These are phyloP conservation scores for Pythium oligandrum DNA, from an alignment of 352 stramenopile genomes.

Conservation along the genomic window DNA sequence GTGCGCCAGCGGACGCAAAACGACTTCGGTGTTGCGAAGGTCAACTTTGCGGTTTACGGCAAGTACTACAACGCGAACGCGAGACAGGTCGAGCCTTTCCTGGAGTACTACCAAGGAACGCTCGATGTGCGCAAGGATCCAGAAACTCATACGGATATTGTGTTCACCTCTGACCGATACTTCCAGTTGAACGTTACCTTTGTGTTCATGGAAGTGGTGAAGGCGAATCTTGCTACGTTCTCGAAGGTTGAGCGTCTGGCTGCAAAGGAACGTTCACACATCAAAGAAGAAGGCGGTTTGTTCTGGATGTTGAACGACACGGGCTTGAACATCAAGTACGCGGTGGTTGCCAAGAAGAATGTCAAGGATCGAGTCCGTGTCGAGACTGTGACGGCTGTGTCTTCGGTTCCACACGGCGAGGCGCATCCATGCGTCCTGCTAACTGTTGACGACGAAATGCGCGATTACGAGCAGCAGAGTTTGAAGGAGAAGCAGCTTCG, in stretches of 20 bases:
- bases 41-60: slow-evolving; percentile 80
- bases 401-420: slow-evolving; percentile 39
- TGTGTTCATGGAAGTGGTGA: slow-evolving; percentile 79
- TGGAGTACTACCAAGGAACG: slow-evolving; percentile 81
- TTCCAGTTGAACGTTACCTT: slow-evolving; percentile 84
- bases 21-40: slow-evolving; percentile 65
- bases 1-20: slow-evolving; percentile 36
- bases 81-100: slow-evolving; percentile 74
- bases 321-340: slow-evolving; percentile 77
- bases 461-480: slow-evolving; percentile 68
- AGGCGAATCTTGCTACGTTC: slow-evolving; percentile 59
- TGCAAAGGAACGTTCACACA: slow-evolving; percentile 56
- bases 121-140: slow-evolving; percentile 79
- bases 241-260: slow-evolving; percentile 46
- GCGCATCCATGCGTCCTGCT: slow-evolving; percentile 60
- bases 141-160: slow-evolving; percentile 48
- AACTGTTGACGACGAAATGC: slow-evolving; percentile 57
- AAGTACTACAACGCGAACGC: slow-evolving; percentile 87
- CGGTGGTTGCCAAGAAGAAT: slow-evolving; percentile 69
- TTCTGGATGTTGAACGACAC: slow-evolving; percentile 87
- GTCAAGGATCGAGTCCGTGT: slow-evolving; percentile 36
- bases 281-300: slow-evolving; percentile 74
- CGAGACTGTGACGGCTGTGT: slow-evolving; percentile 54
- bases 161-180: slow-evolving; percentile 79
- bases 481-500: slow-evolving; percentile 86